Percentiles rank a stretch among this genome's conserved stretches.
Conservation (phyloP, 2,329 filamentous ascomycete genomes). For the Fusarium pininemorale region DNA sequence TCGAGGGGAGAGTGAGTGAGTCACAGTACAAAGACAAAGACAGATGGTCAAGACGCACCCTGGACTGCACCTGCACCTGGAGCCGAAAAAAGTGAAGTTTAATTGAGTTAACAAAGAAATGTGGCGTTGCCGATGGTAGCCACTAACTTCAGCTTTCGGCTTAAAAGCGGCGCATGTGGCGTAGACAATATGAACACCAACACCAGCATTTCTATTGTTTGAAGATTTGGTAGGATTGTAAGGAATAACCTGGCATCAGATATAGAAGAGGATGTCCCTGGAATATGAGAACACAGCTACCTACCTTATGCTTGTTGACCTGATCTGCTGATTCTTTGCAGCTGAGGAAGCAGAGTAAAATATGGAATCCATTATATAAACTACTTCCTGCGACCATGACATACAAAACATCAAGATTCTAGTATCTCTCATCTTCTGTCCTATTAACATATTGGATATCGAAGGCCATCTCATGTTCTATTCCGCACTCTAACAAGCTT, state of each 20-base stretch:
- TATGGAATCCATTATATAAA: too few relatives aligned
- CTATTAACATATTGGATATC: background rate
- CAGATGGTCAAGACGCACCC: slow-evolving; percentile 14
- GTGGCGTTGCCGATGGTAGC: slow-evolving; percentile 27
- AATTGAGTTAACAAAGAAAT: slow-evolving; percentile 21
- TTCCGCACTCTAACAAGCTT: background rate
- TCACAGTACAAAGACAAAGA: slow-evolving; percentile 34
- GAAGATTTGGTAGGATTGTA: too few relatives aligned
- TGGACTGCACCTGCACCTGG: background rate
- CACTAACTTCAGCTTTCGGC: background rate
- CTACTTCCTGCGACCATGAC: too few relatives aligned
- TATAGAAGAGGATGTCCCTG: background rate
- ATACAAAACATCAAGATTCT: background rate
- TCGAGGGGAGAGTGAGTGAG: slow-evolving; percentile 12
- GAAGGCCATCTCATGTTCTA: background rate
- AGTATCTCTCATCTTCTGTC: too few relatives aligned
- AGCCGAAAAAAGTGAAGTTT: slow-evolving; percentile 22
- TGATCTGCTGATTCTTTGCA: background rate
- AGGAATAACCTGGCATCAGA: too few relatives aligned
- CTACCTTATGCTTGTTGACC: background rate
- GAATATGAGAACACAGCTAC: too few relatives aligned
- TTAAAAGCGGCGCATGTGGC: slow-evolving; percentile 15
- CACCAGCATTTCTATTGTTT: background rate
- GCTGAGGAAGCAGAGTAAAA: too few relatives aligned
- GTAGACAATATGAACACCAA: background rate